Base-by-base conservation (phyloP, 768 basidiomycete species). In the Gymnopilus dilepis region DNA sequence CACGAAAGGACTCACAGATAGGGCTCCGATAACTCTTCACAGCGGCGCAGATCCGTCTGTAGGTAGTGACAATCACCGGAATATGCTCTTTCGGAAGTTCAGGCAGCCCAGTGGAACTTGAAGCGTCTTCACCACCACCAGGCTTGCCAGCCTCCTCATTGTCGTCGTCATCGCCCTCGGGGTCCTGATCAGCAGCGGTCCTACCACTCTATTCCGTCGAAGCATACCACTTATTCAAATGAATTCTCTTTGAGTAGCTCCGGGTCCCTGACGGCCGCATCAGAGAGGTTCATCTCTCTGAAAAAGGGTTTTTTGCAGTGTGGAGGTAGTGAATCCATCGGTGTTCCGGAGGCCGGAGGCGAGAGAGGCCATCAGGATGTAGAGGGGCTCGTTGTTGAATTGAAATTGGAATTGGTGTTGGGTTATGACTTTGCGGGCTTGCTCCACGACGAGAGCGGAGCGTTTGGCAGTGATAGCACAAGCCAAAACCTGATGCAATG, bases 11-110 rank as follows among this genome's bases (percentile, higher is more conserved):
- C 93, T 68, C 66, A 97, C 96, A 96, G 55, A 96, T 86, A 5
- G 95, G 92, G 67, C 91, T 92, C 69, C 97, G 94, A 72, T 90
- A 95, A 67, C 92, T 94, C 76, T 88, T 91, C 21, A 90, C 89
- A 4, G 86, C 85, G n/a, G 92, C 82, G 67, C 92, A 90, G 51
- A 94, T 82, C 69, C 92, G 90, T 0, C 93, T 95, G 68, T 97
- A 97, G n/a, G 93, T 75, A 1, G 88, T 78, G 13, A 92, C 82
- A 21, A 86, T 79, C 40, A 90, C 73, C 0, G 94, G 89, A 64
- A 90, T 94, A 33, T 85, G 77, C 72, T 88, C 90, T 19, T 82
- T 89, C 2, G 93, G 90, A 26, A 88, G 69, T 40, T 76, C 77
- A 3, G 81, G 68, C 13, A 58, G 38, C 1, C 57, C 64, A 9